Evolutionary conservation across 2,329 filamentous ascomycete genomes (phyloP).

Genomic region (Arthrobotrys sphaeroides): DNA sequence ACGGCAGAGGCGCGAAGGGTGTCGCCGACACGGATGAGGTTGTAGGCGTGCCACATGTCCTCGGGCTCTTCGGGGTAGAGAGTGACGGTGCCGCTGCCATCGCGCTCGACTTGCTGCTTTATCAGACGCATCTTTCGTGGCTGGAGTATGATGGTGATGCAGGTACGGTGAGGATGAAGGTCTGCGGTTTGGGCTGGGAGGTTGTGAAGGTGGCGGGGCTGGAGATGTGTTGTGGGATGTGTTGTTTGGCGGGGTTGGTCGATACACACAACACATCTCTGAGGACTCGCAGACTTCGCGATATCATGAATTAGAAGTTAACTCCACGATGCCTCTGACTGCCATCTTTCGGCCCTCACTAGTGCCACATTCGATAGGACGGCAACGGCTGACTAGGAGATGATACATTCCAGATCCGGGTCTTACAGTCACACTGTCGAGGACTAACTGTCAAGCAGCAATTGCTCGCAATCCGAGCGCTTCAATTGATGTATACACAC

Average conservation of each 20-base stretch:
- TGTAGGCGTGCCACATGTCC: slow-evolving; percentile 83
- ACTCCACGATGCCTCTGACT: no score
- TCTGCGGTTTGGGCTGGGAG: neutral
- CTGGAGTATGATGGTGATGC: neutral
- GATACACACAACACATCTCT: slow-evolving; percentile 23
- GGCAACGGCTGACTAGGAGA: no score
- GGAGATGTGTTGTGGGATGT: neutral
- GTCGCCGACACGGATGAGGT: slow-evolving; percentile 74
- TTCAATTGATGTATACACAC: neutral
- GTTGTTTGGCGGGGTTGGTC: slow-evolving; percentile 9
- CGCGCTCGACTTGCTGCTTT: slow-evolving; percentile 73
- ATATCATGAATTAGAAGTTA: no score
- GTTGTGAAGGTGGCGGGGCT: neutral
- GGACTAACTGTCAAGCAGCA: no score
- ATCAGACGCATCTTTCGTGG: slow-evolving; percentile 70
- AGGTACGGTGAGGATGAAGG: neutral
- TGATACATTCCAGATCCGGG: no score
- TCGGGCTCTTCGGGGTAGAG: slow-evolving; percentile 77
- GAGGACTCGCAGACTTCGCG: no score
- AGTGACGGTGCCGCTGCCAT: slow-evolving; percentile 73
- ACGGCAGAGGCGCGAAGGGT: slow-evolving; percentile 73
- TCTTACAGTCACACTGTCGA: no score
- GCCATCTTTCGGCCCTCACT: no score
- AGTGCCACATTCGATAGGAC: no score
- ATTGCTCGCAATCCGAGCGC: neutral